Percentiles rank a stretch among this genome's conserved stretches.
Evolutionary conservation across 2,329 filamentous ascomycete genomes (phyloP).

Genomic region (Penicillium sp.): DNA sequence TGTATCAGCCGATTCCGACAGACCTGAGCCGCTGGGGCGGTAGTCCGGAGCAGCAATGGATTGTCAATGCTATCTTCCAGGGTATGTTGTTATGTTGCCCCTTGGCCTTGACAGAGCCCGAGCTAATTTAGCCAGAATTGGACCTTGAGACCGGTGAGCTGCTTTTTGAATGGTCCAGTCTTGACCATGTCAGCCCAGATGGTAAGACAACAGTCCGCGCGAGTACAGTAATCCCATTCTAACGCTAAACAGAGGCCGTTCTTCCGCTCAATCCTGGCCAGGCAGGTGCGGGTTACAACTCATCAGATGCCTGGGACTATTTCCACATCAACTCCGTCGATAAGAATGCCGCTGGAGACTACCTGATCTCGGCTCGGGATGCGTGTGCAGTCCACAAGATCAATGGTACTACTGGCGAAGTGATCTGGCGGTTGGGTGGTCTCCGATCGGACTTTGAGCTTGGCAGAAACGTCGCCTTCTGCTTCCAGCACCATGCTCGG

Average conservation of each 20-base stretch:
- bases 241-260: constrained; percentile 40
- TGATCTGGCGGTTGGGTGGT: constrained; percentile 51
- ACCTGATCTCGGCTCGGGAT: constrained; percentile 50
- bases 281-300: constrained; percentile 38
- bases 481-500: constrained; percentile 52
- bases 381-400: constrained; percentile 50
- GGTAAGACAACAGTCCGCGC: constrained; percentile 35
- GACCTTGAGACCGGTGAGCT: constrained; percentile 55
- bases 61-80: constrained; percentile 55
- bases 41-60: constrained; percentile 53
- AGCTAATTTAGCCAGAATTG: constrained; percentile 24
- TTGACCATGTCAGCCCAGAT: constrained; percentile 55
- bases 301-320: constrained; percentile 49
- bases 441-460: constrained; percentile 46
- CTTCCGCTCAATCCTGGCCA: constrained; percentile 50
- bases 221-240: neutral
- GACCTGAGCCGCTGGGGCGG: constrained; percentile 50
- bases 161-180: constrained; percentile 58
- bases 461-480: constrained; percentile 46
- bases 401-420: constrained; percentile 46
- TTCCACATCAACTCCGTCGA: constrained; percentile 51
- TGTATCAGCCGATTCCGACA: constrained; percentile 52
- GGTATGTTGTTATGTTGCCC: constrained; percentile 33
- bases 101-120: neutral
- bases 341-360: constrained; percentile 44